Evolutionary conservation across 2,329 filamentous ascomycete species (phyloP), one percentile per base, ranked within the genome.

Genomic region (Exophiala aquamarina): DNA sequence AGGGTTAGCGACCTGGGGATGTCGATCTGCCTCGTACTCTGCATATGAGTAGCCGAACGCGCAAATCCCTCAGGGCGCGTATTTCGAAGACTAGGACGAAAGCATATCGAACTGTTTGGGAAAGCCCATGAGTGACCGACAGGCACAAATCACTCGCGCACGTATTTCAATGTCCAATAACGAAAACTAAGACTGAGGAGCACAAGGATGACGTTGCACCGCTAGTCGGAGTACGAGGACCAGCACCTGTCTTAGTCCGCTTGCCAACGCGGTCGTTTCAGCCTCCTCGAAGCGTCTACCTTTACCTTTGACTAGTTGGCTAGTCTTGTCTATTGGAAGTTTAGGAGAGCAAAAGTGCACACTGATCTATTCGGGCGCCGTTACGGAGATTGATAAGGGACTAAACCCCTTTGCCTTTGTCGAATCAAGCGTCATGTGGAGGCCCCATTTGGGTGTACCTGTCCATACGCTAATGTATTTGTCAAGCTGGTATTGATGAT

Each of bases 381-480:
- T 37, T 37, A 37, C 34, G 34, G 34, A 37, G 34, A 37, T 37
- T 37, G 34, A 37, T 37, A 37, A 37, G 34, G 34, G 34, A 37
- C 34, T 37, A 37, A 37, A 4, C 34, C 34, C n/a, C 34, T 37
- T 37, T 37, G 34, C 34, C 34, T 37, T 37, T 37, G 34, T 37
- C n/a, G 34, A 37, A 37, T 37, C 34, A 37, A 37, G 34, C 34
- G 34, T 37, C 34, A 37, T 37, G 3, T 37, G 34, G 34, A 37
- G 34, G 28, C 34, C 34, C 34, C 34, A 37, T 37, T 37, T 37
- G 34, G 4, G 34, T 37, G 34, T 37, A 37, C 34, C 34, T 37
- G 34, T 37, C 34, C 34, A n/a, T n/a, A n/a, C n/a, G n/a, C n/a
- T n/a, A 37, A 37, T 37, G 34, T 37, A 37, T 37, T 37, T 37